Evolutionary conservation across 345 rosid genomes (phyloP), one percentile per base, ranked within the genome.

Genomic region (Pugionium cornutum): DNA sequence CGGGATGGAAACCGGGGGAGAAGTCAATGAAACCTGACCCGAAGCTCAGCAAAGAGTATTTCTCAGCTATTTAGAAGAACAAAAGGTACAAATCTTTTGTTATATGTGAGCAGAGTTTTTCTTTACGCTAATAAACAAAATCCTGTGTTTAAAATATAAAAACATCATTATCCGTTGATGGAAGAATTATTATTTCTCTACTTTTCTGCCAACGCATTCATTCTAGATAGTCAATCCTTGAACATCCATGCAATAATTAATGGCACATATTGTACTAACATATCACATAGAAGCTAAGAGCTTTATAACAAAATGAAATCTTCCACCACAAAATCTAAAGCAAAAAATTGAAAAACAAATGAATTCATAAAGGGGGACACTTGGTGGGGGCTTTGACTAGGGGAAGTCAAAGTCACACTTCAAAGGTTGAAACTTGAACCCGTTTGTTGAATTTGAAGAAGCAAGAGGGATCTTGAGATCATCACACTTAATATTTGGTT

Each of bases 11-110:
- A 80, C 91, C 97, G 0, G 91, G 96, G 7, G 94, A 87, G 66
- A 89, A 81, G 68, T 89, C 97, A 51, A 88, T 90, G 98, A 92
- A 92, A 75, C 92, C 86, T 32, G 88, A 89, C 81, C 97, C 95
- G 31, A 92, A 85, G 76, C 84, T 83, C 36, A 86, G 95, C 90
- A 84, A 86, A 81, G 91, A 87, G 39, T 92, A 86, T 79, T 89
- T 88, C 30, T 80, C 88, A 1, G 83, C 80, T 49, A 73, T 84
- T 41, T 79, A 62, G 11, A 36, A 45, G 29, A 3, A 40, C 76
- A 41, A 9, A 56, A 55, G 64, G 43, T 63, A 37, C 63, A 62
- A 72, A 40, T 53, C 70, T 42, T 37, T 64, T 72, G 69, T 57
- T 57, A 56, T 49, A 7, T 72, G 60, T 56, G 76, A 64, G 66